phyloP scores from a whole-genome alignment of 2,329 filamentous ascomycete genomes.

The Xylariales sp. region DNA sequence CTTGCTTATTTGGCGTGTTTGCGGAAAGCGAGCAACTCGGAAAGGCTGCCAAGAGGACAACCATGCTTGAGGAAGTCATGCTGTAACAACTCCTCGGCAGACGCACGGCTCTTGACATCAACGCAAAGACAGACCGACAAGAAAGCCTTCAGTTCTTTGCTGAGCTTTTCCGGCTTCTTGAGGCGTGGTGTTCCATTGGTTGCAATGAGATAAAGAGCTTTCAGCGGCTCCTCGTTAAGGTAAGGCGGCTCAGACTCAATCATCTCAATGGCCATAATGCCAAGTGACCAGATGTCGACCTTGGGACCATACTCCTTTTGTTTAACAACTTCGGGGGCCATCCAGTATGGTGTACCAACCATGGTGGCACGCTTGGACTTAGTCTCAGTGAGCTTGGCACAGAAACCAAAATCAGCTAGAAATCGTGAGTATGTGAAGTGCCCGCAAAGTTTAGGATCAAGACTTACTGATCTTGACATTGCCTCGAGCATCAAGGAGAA shows the following conservation, averaged over 20 bases:
- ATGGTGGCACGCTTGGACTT: conserved; percentile 98
- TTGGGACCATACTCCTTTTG: conserved; percentile 98
- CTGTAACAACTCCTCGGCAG: conserved; percentile 79
- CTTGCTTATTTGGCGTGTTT: conserved; percentile 57
- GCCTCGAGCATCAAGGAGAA: conserved; percentile 86
- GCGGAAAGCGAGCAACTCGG: conserved; percentile 85
- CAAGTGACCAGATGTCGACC: conserved; percentile 97
- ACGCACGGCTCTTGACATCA: conserved; percentile 90
- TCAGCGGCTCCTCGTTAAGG: conserved; percentile 94
- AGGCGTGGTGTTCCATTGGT: conserved; percentile 95
- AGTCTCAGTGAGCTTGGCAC: conserved; percentile 93
- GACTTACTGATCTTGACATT: conserved; percentile 95
- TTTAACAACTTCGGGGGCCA: conserved; percentile 98
- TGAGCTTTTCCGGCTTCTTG: conserved; percentile 97
- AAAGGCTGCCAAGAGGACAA: conserved; percentile 75
- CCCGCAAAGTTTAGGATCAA: neutral
- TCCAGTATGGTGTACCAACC: conserved; percentile 99
- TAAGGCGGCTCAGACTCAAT: conserved; percentile 98
- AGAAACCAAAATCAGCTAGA: conserved; percentile 97
- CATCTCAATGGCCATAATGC: conserved; percentile 99
- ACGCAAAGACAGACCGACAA: conserved; percentile 94
- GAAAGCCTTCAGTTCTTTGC: conserved; percentile 97
- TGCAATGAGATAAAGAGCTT: conserved; percentile 94
- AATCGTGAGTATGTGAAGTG: conserved; percentile 2
- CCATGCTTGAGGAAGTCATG: conserved; percentile 95